Conservation (phyloP, 768 basidiomycete species). For the Zangia roseola region DNA sequence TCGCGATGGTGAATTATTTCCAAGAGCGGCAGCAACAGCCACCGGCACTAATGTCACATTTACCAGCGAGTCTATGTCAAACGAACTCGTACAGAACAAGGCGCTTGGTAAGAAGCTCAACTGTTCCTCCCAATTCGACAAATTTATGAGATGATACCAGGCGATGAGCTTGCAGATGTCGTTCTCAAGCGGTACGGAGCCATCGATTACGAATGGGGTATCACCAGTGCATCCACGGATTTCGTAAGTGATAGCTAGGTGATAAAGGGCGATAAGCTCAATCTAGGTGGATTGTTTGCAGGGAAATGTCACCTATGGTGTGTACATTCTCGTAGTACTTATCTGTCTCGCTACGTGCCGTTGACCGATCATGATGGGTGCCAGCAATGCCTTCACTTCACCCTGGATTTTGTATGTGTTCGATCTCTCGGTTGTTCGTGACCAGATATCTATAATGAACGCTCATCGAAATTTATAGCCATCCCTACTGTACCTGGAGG, state of each 20-base stretch:
- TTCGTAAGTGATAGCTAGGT: conserved; percentile 52
- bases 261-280: not conserved
- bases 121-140: not conserved
- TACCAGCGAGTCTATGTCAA: conserved; percentile 33
- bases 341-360: no score
- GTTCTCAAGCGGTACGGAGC: conserved; percentile 59
- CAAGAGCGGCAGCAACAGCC: conserved; percentile 64
- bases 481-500: conserved; percentile 73
- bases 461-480: conserved; percentile 39
- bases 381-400: conserved; percentile 65
- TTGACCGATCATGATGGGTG: conserved; percentile 4
- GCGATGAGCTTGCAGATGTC: conserved; percentile 61
- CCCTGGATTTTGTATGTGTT: conserved; percentile 53
- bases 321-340: not conserved
- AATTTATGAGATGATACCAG: conserved; percentile 34
- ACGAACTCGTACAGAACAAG: conserved; percentile 68
- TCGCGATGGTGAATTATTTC: not conserved
- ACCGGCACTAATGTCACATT: conserved; percentile 60
- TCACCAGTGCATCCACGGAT: conserved; percentile 73
- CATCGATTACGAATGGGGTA: conserved; percentile 67
- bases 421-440: not conserved
- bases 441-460: not conserved
- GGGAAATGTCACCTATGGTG: conserved; percentile 71
- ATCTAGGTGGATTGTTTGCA: conserved; percentile 1
- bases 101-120: conserved; percentile 45